Evolutionary conservation across 2,329 filamentous ascomycete genomes (phyloP).

Genomic region (Apiospora sp.): DNA sequence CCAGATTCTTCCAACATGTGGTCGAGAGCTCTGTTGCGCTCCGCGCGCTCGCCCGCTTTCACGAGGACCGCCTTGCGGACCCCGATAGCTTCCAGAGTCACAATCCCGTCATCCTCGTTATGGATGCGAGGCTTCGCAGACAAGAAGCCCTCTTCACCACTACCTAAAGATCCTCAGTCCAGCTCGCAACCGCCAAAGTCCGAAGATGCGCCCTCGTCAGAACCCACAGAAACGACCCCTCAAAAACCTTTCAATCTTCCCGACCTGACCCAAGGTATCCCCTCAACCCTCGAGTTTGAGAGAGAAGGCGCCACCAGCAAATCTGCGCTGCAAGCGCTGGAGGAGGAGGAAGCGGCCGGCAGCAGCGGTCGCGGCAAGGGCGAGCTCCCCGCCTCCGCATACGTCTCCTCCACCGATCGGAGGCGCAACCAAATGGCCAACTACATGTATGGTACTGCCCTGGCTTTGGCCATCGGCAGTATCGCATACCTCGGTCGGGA

Average conservation of each 20-base stretch:
- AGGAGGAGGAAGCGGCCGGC: constrained; percentile 51
- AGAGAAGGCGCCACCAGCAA: constrained; percentile 56
- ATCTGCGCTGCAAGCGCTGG: constrained; percentile 46
- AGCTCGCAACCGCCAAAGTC: constrained; percentile 18
- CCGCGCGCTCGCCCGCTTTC: constrained; percentile 44
- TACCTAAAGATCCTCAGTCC: constrained; percentile 14
- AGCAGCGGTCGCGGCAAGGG: constrained; percentile 62
- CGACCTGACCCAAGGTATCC: constrained; percentile 93
- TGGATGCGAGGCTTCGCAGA: constrained; percentile 55
- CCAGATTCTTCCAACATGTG: constrained; percentile 44
- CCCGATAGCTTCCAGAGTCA: constrained; percentile 41
- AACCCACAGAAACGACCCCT: constrained; percentile 47
- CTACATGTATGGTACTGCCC: constrained; percentile 71
- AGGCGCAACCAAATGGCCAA: constrained; percentile 80
- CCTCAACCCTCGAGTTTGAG: constrained; percentile 87
- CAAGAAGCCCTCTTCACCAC: constrained; percentile 35
- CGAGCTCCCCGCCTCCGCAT: constrained; percentile 79
- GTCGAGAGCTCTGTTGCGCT: constrained; percentile 48
- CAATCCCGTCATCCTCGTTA: constrained; percentile 43
- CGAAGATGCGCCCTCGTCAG: constrained; percentile 23
- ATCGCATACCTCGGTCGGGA: constrained; percentile 83
- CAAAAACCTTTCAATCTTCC: constrained; percentile 67
- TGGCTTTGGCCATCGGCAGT: constrained; percentile 63
- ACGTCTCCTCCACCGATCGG: constrained; percentile 89
- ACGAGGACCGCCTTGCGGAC: constrained; percentile 37